Evolutionary conservation across 306 rosid genomes (phyloP).

Genomic region (Vicia villosa): DNA sequence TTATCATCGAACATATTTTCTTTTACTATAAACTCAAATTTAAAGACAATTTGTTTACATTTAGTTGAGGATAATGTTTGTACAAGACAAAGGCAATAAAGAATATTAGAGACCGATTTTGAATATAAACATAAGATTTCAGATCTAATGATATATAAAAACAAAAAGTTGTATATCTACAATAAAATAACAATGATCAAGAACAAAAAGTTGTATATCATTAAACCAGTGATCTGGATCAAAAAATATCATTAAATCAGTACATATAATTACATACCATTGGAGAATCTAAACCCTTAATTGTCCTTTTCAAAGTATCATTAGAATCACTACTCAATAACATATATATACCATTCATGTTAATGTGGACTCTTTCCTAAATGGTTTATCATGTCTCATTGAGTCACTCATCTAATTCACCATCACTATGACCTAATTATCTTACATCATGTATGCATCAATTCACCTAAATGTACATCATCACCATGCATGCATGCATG

Average conservation of each 20-base stretch:
- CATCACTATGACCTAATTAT: background rate
- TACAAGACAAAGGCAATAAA: background rate
- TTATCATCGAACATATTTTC: too few relatives aligned
- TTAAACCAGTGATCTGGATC: too few relatives aligned
- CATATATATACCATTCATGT: background rate
- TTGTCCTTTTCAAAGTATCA: slow-evolving; percentile 4
- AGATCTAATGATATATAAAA: background rate
- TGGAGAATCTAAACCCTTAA: background rate
- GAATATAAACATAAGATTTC: too few relatives aligned
- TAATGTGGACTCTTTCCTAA: background rate
- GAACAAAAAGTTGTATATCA: background rate
- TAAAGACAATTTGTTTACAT: background rate
- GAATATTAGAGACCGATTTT: background rate
- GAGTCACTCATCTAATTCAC: background rate
- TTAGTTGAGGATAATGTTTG: background rate
- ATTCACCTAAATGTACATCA: slow-evolving; percentile 18
- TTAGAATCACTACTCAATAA: slow-evolving; percentile 1
- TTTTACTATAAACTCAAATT: background rate
- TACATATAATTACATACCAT: background rate
- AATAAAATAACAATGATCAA: background rate
- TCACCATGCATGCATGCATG: slow-evolving; percentile 2
- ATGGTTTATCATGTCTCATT: background rate
- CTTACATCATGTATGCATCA: slow-evolving; percentile 8
- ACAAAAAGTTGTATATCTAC: background rate
- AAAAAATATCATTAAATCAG: background rate